phyloP scores from a whole-genome alignment of 768 basidiomycete species.

The Phlebiopsis gigantea region DNA sequence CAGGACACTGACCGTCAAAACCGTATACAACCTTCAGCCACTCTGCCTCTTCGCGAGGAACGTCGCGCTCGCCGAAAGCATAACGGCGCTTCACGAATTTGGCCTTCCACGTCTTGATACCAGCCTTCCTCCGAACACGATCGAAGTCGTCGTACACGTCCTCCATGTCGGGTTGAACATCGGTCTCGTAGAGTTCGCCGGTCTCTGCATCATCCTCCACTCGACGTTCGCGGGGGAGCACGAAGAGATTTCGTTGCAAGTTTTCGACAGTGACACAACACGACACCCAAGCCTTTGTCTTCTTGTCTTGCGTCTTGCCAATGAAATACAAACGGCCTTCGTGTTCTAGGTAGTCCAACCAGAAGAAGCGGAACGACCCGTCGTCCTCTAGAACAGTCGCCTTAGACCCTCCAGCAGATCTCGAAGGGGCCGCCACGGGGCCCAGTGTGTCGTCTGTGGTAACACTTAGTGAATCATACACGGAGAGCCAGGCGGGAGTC shows the following conservation, averaged over 20 bases:
- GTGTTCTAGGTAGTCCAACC: slow-evolving; percentile 91
- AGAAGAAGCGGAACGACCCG: slow-evolving; percentile 86
- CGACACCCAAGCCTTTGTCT: slow-evolving; percentile 64
- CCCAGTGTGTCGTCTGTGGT: slow-evolving; percentile 58
- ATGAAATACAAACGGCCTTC: slow-evolving; percentile 83
- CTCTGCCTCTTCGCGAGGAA: slow-evolving; percentile 71
- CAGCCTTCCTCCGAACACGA: slow-evolving; percentile 60
- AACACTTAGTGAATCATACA: slow-evolving; percentile 68
- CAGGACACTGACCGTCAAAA: slow-evolving; percentile 63
- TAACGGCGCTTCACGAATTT: slow-evolving; percentile 90
- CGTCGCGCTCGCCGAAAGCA: slow-evolving; percentile 81
- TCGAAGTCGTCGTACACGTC: slow-evolving; percentile 87
- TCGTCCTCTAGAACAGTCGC: slow-evolving; percentile 73
- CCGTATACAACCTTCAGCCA: slow-evolving; percentile 95
- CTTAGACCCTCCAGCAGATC: slow-evolving; percentile 24
- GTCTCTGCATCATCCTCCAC: slow-evolving; percentile 54
- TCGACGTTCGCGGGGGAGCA: slow-evolving; percentile 70
- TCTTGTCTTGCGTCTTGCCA: slow-evolving; percentile 86
- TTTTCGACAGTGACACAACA: slow-evolving; percentile 84
- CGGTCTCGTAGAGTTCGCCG: slow-evolving; percentile 64
- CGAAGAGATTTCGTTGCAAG: slow-evolving; percentile 86
- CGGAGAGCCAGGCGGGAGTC: slow-evolving; percentile 63
- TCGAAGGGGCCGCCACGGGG: slow-evolving; percentile 24
- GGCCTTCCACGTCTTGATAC: slow-evolving; percentile 66
- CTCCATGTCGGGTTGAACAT: slow-evolving; percentile 58